Evolutionary conservation across 129 eudicot species (phyloP), one percentile per base, ranked within the genome.

Genomic region (Arctium lappa): DNA sequence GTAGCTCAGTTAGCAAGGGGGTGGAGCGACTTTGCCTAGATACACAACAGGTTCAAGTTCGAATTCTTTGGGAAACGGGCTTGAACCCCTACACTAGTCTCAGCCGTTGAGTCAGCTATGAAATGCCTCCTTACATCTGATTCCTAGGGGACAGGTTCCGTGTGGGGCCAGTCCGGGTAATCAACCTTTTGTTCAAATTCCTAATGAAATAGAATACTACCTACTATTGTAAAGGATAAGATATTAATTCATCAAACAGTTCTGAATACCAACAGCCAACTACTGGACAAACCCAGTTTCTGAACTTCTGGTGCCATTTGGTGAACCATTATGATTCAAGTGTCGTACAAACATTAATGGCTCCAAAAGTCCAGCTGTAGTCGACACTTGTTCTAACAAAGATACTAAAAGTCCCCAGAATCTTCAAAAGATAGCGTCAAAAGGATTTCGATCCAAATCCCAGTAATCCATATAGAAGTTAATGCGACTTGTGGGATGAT

Each of bases 351-450:
- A 6, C 46, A 76, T 84, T 42, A 83, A 83, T 70, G 78, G 74
- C 29, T 78, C 79, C 80, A 87, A 85, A 71, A 44, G 18, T 80
- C 85, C 90, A 87, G 87, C 90, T 87, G 83, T 87, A 60, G 27
- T 79, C 12, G n/a, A 75, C 74, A 86, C 78, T 73, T 73, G 78
- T 77, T 84, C 18, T 70, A 79, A 60, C 81, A 80, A 84, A 65
- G 60, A 73, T 79, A 42, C 63, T 80, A 79, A 11, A 42, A 81
- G 88, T 73, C 79, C 88, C 88, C 46, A 37, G 68, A 85, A 79
- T 79, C 77, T 69, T 80, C 80, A 15, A 75, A 48, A 71, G 40
- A 73, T 69, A 66, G n/a, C 65, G 80, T 84, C 75, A 40, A 53
- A 60, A 56, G 75, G 70, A 71, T 60, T 22, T 85, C 48, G 44